Conservation (phyloP, 177 flowering plant species). For the Telopea speciosissima region DNA sequence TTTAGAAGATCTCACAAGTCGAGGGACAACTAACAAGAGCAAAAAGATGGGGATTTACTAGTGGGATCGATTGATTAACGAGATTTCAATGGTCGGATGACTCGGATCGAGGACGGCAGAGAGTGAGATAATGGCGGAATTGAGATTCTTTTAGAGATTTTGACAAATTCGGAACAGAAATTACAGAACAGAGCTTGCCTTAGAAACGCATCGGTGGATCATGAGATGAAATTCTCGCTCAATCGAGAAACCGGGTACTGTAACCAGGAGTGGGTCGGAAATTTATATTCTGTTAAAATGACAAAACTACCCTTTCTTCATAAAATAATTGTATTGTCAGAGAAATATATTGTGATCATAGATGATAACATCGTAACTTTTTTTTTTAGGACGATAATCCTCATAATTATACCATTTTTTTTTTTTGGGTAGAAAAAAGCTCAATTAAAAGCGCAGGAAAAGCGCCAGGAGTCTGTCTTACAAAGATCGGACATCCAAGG, state of each 20-base stretch:
- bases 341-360: no score
- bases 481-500: no score
- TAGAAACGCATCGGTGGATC: not conserved
- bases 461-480: no score
- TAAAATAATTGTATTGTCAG: no score
- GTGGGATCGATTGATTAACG: slow-evolving; percentile 1
- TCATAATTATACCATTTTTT: no score
- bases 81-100: not conserved
- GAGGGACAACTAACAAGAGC: slow-evolving; percentile 7
- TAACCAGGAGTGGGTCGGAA: not conserved
- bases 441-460: no score
- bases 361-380: no score
- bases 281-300: not conserved
- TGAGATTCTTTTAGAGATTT: not conserved
- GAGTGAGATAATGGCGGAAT: not conserved
- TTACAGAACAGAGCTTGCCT: not conserved
- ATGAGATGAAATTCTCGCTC: slow-evolving; percentile 5
- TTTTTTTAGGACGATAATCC: no score
- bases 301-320: not conserved
- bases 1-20: slow-evolving; percentile 15
- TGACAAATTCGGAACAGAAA: not conserved
- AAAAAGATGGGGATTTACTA: slow-evolving; percentile 8
- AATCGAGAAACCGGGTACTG: slow-evolving; percentile 7
- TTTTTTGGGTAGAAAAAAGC: no score
- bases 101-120: not conserved